phyloP scores from a whole-genome alignment of 345 rosid species.

The Salix arbutifolia region DNA sequence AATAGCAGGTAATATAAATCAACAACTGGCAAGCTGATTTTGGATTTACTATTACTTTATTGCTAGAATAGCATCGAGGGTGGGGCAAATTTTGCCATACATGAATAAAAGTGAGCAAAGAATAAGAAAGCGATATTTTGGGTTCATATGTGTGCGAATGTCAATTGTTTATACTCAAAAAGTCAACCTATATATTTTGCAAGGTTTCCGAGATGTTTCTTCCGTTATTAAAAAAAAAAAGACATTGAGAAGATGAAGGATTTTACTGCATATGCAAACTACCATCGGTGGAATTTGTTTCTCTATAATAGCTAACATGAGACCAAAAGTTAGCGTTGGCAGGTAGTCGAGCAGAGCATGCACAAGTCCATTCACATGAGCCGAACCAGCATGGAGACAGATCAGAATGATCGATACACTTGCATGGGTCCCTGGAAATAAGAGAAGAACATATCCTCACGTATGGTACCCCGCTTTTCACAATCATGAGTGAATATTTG shows the following conservation, averaged over 20 bases:
- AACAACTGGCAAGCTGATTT: conserved; percentile 6
- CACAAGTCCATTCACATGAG: neutral
- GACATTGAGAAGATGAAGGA: neutral
- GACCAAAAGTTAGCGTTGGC: neutral
- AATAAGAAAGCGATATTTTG: neutral
- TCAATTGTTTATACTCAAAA: neutral
- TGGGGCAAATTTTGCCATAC: neutral
- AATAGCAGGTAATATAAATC: neutral
- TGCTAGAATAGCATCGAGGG: conserved; percentile 6
- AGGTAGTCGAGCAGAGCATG: neutral
- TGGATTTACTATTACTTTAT: conserved; percentile 8
- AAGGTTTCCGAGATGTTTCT: conserved; percentile 8
- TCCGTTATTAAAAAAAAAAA: conserved; percentile 1
- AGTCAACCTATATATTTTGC: conserved; percentile 14
- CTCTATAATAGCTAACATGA: neutral
- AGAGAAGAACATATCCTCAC: neutral
- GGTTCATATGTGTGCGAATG: neutral
- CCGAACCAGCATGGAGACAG: neutral
- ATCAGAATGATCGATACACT: neutral
- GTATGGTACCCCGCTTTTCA: neutral
- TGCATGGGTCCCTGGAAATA: neutral
- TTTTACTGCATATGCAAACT: neutral
- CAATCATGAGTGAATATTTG: neutral
- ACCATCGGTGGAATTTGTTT: neutral
- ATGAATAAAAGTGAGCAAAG: neutral